These are phyloP conservation scores for Aquilaria sinensis DNA, from an alignment of 345 rosid species.

Conservation along the genomic window DNA sequence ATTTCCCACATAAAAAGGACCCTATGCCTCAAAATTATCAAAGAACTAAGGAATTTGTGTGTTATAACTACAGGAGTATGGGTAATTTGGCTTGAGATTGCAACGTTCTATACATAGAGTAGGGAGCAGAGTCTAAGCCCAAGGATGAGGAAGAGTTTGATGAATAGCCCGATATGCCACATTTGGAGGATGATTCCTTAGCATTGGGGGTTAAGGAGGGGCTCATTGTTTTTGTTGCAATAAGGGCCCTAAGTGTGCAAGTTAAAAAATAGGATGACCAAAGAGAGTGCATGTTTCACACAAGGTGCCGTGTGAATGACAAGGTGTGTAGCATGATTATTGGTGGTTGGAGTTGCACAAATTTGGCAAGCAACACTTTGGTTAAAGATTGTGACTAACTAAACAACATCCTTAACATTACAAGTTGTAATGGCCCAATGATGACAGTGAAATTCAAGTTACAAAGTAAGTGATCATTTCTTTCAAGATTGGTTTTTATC, in stretches of 20 bases:
- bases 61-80: not conserved
- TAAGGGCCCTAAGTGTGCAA: too few species aligned
- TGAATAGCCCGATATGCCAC: not conserved
- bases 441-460: not conserved
- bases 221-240: not conserved
- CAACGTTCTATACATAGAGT: not conserved
- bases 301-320: too few species aligned
- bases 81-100: not conserved
- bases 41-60: not conserved
- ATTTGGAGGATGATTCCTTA: not conserved
- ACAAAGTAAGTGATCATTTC: too few species aligned
- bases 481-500: too few species aligned
- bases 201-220: not conserved
- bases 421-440: not conserved
- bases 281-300: too few species aligned
- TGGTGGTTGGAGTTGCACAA: not conserved
- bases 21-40: not conserved
- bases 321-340: not conserved
- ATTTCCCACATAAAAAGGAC: not conserved
- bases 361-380: not conserved
- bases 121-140: not conserved
- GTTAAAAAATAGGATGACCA: too few species aligned
- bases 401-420: not conserved
- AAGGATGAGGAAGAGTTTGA: not conserved
- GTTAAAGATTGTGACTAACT: not conserved